Evolutionary conservation across 2,329 filamentous ascomycete genomes (phyloP).

Genomic region (Hypoxylon sp.): DNA sequence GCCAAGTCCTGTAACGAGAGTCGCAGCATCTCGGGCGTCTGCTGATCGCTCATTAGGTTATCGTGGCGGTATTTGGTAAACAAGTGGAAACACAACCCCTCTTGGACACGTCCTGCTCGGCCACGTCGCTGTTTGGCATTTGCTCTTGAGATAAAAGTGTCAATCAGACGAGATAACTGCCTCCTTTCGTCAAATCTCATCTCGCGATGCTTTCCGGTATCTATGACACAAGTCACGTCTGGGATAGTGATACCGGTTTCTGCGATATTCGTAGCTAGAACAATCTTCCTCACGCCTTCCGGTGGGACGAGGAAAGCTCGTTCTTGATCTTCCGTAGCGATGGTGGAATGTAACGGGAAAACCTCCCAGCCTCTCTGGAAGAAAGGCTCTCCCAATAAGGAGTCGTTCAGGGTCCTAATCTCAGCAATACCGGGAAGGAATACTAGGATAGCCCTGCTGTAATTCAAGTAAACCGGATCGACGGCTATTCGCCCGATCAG

Average conservation of each 20-base stretch:
- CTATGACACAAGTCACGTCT: constrained; percentile 95
- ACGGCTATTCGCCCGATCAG: constrained; percentile 81
- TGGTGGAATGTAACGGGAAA: constrained; percentile 91
- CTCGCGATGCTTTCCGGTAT: constrained; percentile 96
- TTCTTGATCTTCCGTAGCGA: constrained; percentile 96
- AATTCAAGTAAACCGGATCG: constrained; percentile 72
- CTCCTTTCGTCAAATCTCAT: constrained; percentile 96
- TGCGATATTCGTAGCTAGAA: constrained; percentile 96
- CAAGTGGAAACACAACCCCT: constrained; percentile 94
- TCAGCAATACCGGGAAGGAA: constrained; percentile 96
- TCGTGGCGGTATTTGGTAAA: constrained; percentile 94
- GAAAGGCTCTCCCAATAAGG: constrained; percentile 79
- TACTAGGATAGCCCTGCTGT: constrained; percentile 91
- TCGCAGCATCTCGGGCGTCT: constrained; percentile 95
- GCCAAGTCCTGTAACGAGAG: constrained; percentile 94
- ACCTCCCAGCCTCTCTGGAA: constrained; percentile 86
- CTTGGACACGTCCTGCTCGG: constrained; percentile 93
- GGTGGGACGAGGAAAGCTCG: constrained; percentile 90
- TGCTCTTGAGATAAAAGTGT: constrained; percentile 94
- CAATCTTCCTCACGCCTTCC: constrained; percentile 86
- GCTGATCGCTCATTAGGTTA: constrained; percentile 85
- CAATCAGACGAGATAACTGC: constrained; percentile 89
- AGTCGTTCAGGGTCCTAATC: constrained; percentile 87
- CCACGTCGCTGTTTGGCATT: constrained; percentile 96
- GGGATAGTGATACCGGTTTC: constrained; percentile 99